Evolutionary conservation across 192 early-diverging fungal genomes (phyloP), one percentile per base, ranked within the genome.

Genomic region (Rhizophagus sp.): DNA sequence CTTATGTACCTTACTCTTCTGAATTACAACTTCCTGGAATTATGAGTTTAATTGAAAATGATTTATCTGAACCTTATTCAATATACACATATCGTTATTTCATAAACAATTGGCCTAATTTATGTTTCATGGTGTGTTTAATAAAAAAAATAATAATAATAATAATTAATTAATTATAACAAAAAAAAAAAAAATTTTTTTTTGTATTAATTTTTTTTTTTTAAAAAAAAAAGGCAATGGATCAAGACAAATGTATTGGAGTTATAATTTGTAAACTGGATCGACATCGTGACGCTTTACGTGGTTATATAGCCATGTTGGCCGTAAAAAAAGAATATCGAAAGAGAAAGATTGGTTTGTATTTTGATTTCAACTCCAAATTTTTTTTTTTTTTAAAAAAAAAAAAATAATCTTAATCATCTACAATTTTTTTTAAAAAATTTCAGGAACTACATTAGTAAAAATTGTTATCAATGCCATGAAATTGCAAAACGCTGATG

Each of bases 261-360:
- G 94, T 95, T 25, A 91, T 99, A 47, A 92, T 99, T 11, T 96
- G 94, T 81, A 94, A 94, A 83, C 81, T 97, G n/a, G 95, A 97
- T 68, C 73, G 62, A 49, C 95, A 97, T 82, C 82, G 88, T 57
- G 88, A 88, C 33, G 80, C 78, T 36, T 82, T 88, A 49, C 87
- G 97, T n/a, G 98, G 98, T 1, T 99, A 99, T 83, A 98, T 99
- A 73, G 98, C 92, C 62, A 99, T 99, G 98, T 87, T 99, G 30
- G 96, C 95, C 0, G 97, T 99, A 12, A 90, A 88, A n/a, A 93
- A 91, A 67, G 83, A 88, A 27, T 93, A 93, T 80, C 83, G 98
- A 36, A 93, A 95, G 78, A 88, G 83, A 22, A 92, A 95, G 22
- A 96, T 98, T 61, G 97, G 94, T 68, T 81, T 22, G 76, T 33